Percentiles rank a stretch among this genome's conserved stretches.
These are phyloP conservation scores for Cardamine chenopodiifolia DNA, from an alignment of 345 rosid species.

Conservation along the genomic window DNA sequence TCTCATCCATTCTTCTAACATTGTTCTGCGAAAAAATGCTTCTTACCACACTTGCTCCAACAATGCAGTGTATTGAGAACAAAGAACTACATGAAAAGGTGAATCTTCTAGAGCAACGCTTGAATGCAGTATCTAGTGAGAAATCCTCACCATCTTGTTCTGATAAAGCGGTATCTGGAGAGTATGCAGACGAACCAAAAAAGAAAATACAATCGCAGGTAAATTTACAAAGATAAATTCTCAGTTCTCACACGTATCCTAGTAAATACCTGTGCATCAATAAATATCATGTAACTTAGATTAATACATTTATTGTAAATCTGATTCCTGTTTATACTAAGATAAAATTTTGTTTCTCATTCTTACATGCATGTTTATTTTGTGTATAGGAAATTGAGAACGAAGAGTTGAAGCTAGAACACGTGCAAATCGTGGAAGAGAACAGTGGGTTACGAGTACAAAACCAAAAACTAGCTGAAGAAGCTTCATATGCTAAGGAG, in stretches of 20 bases:
- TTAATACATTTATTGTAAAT: neutral
- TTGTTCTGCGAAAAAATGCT: constrained; percentile 3
- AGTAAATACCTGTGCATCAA: neutral
- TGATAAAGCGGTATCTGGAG: constrained; percentile 52
- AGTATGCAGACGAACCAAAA: constrained; percentile 63
- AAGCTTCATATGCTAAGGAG: constrained; percentile 96
- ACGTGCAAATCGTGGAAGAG: constrained; percentile 83
- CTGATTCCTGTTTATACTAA: constrained; percentile 1
- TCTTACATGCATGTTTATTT: constrained; percentile 21
- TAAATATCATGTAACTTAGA: constrained; percentile 4
- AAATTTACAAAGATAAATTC: constrained; percentile 25
- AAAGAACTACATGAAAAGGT: constrained; percentile 81
- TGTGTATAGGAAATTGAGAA: constrained; percentile 72
- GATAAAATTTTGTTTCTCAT: constrained; percentile 8
- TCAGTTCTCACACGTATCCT: constrained; percentile 15
- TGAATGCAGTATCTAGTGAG: constrained; percentile 57
- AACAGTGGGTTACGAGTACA: constrained; percentile 85
- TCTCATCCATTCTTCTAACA: constrained; percentile 7
- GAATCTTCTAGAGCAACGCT: constrained; percentile 63
- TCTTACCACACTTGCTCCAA: constrained; percentile 21
- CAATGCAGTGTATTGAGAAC: constrained; percentile 76
- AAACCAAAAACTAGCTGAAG: constrained; percentile 91
- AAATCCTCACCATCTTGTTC: constrained; percentile 50
- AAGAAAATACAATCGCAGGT: constrained; percentile 89
- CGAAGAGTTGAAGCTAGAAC: constrained; percentile 80